Base-by-base conservation (phyloP, 345 rosid species). In the Lepidium aucheri region DNA sequence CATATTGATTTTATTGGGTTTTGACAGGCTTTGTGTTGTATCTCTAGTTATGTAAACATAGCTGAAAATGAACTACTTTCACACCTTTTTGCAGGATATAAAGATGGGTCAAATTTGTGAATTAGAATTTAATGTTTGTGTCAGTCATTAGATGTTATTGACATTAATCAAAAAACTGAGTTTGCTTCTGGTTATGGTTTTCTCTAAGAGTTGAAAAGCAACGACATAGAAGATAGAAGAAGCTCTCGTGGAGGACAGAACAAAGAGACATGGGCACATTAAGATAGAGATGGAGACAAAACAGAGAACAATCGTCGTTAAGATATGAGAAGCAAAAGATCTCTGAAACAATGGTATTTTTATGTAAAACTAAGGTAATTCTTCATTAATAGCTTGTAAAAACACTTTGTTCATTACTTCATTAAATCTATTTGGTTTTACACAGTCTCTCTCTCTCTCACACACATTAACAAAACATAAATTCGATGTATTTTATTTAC, bases 251-350 rank as follows among this genome's bases (percentile, higher is more conserved):
- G 34, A 52, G 67, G 72, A 52, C 68, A 60, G 42, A 53, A 53
- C 63, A 70, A 54, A 56, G 63, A 53, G 75, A 63, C 42, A 54
- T 71, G 69, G 32, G 32, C 32, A 28, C 13, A 67, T 36, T 42
- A 58, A 35, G 45, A 67, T 38, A 55, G 39, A 76, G 72, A 71
- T n/a, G 43, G 56, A 70, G 68, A 57, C 63, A 50, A 51, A 80
- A 60, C 51, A 68, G 45, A 60, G 69, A 62, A 67, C 50, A 60
- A 32, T 65, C 9, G 28, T 65, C 60, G 28, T 38, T 53, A 32
- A 53, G 51, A 58, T 44, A 24, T 58, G 52, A 26, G 20, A 67
- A 64, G 20, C 30, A 59, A 67, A 43, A 24, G 22, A 72, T 38
- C 53, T 68, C 77, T 64, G 68, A 8, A 70, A 40, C 58, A 53